Percentiles rank a stretch among this genome's conserved stretches.
Conservation (phyloP, 2,329 filamentous ascomycete genomes). For the Didymella pinodella region DNA sequence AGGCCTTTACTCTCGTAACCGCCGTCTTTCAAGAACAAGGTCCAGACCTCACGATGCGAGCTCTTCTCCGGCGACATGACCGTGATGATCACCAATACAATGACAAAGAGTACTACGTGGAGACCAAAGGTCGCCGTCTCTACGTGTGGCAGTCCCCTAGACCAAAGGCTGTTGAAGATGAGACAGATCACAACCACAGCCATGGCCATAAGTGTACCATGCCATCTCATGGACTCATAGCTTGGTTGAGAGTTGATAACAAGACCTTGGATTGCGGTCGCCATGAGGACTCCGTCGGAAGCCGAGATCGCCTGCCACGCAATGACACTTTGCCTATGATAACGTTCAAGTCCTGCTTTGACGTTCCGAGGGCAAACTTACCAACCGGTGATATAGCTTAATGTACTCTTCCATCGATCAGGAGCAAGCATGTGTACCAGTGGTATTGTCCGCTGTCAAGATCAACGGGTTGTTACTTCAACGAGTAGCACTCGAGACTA, state of each 20-base stretch:
- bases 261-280: neutral
- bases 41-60: conserved; percentile 50
- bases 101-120: conserved; percentile 53
- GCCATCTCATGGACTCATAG: neutral
- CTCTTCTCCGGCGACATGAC: conserved; percentile 52
- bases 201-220: neutral
- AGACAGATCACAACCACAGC: conserved; percentile 35
- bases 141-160: conserved; percentile 46
- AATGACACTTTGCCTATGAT: neutral
- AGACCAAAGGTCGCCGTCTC: neutral
- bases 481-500: neutral
- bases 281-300: neutral
- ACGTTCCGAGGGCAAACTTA: neutral
- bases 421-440: neutral
- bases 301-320: neutral
- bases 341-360: neutral
- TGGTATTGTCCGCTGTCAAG: neutral
- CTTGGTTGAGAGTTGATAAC: neutral
- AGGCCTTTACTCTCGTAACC: conserved; percentile 53
- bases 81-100: conserved; percentile 58
- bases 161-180: conserved; percentile 51
- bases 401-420: neutral
- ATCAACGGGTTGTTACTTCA: neutral
- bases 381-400: neutral
- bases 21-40: conserved; percentile 55